Conservation (phyloP, 2,329 filamentous ascomycete species). For the Colletotrichum incanum region DNA sequence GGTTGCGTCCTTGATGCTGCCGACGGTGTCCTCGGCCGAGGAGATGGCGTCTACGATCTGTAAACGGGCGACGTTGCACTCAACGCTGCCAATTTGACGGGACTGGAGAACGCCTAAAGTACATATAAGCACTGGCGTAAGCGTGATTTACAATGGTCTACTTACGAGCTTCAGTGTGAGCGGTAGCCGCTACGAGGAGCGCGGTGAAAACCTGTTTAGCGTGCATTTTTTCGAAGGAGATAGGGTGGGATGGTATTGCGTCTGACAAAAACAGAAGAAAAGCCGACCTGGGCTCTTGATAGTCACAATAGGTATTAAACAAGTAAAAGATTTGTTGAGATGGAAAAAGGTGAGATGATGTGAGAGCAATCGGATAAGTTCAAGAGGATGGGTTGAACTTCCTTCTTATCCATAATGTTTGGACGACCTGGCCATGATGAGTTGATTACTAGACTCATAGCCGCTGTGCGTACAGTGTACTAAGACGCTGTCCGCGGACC, state of each 20-base stretch:
- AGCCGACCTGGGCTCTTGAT: constrained; percentile 2
- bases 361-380: neutral
- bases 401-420: neutral
- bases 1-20: neutral
- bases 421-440: neutral
- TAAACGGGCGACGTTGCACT: neutral
- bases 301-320: too few species aligned
- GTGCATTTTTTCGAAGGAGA: neutral
- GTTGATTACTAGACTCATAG: neutral
- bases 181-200: constrained; percentile 2
- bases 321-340: neutral
- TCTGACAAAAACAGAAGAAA: neutral
- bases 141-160: neutral
- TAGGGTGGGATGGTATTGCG: neutral
- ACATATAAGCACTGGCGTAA: neutral
- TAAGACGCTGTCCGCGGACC: neutral
- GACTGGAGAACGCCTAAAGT: neutral
- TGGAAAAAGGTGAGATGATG: neutral
- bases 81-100: neutral
- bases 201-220: neutral
- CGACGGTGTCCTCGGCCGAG: neutral
- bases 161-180: constrained; percentile 2
- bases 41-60: neutral
- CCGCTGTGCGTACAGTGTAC: neutral
- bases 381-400: neutral